A percentile compares a stretch with the other conserved stretches of the same genome.
phyloP scores from a whole-genome alignment of 2,329 filamentous ascomycete genomes.

The Parastagonospora nodorum region DNA sequence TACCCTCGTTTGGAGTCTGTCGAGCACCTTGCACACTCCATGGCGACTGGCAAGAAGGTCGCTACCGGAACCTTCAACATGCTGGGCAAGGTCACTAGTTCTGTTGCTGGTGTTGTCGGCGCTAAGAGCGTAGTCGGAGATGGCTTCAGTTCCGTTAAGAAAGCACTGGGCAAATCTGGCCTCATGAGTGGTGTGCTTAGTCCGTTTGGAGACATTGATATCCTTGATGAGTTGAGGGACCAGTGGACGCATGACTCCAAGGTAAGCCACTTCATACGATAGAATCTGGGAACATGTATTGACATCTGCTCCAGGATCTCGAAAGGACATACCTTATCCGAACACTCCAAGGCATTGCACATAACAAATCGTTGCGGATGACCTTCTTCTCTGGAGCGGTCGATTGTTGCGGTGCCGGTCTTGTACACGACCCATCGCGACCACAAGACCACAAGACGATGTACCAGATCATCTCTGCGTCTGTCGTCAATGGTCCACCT shows the following conservation, averaged over 20 bases:
- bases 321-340: slow-evolving; percentile 96
- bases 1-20: slow-evolving; percentile 92
- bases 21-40: slow-evolving; percentile 87
- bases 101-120: slow-evolving; percentile 91
- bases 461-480: slow-evolving; percentile 95
- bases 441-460: slow-evolving; percentile 97
- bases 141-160: slow-evolving; percentile 94
- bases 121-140: slow-evolving; percentile 91
- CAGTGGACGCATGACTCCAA: slow-evolving; percentile 99
- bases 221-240: slow-evolving; percentile 91
- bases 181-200: slow-evolving; percentile 95
- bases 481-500: slow-evolving; percentile 88
- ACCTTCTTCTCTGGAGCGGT: slow-evolving; percentile 95
- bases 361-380: slow-evolving; percentile 95
- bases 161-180: slow-evolving; percentile 91
- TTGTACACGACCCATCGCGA: slow-evolving; percentile 91
- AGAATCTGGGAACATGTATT: slow-evolving; percentile 8
- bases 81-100: slow-evolving; percentile 91
- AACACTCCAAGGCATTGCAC: slow-evolving; percentile 91
- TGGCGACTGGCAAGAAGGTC: slow-evolving; percentile 93
- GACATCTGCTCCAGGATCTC: slow-evolving; percentile 65
- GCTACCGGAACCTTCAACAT: slow-evolving; percentile 97
- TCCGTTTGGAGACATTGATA: slow-evolving; percentile 94
- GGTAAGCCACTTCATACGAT: slow-evolving; percentile 48
- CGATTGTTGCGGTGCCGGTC: slow-evolving; percentile 86